A percentile compares a stretch with the other conserved stretches of the same genome.
phyloP scores from a whole-genome alignment of 2,329 filamentous ascomycete species.

The Diaporthe helianthi region DNA sequence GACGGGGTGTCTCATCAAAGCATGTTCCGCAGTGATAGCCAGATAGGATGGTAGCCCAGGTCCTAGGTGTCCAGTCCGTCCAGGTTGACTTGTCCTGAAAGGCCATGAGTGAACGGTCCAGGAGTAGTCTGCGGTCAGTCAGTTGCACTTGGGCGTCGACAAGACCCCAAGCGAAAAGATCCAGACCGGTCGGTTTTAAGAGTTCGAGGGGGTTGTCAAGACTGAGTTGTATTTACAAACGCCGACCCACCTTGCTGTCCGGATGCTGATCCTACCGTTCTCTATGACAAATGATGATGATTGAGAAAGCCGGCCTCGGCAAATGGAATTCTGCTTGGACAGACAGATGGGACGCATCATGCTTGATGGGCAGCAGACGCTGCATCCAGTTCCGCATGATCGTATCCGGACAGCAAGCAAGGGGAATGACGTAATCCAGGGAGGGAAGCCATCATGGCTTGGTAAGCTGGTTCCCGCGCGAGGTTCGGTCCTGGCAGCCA shows the following conservation, averaged over 20 bases:
- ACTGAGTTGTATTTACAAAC: conserved; percentile 61
- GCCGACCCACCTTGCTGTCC: conserved; percentile 62
- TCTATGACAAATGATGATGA: conserved; percentile 43
- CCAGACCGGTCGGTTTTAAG: conserved; percentile 1
- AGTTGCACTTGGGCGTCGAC: conserved; percentile 18
- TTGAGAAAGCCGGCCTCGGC: conserved; percentile 39
- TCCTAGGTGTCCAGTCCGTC: conserved; percentile 5
- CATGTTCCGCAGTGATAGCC: conserved; percentile 2
- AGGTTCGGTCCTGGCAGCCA: conserved; percentile 38
- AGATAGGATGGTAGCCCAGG: neutral
- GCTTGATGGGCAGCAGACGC: neutral
- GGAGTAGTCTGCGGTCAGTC: conserved; percentile 23
- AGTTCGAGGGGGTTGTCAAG: conserved; percentile 41
- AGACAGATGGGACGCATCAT: neutral
- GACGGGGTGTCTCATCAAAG: conserved; percentile 27
- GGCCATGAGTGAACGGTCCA: neutral
- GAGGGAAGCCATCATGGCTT: neutral
- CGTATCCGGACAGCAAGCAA: conserved; percentile 53
- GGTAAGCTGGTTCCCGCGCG: conserved; percentile 42
- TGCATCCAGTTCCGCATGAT: conserved; percentile 35
- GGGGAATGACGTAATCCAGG: conserved; percentile 38
- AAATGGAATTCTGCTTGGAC: conserved; percentile 39
- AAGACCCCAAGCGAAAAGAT: neutral
- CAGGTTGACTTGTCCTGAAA: neutral
- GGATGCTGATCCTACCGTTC: conserved; percentile 48